Base-by-base conservation (phyloP, 2,329 filamentous ascomycete genomes). In the Aspergillus sp. region DNA sequence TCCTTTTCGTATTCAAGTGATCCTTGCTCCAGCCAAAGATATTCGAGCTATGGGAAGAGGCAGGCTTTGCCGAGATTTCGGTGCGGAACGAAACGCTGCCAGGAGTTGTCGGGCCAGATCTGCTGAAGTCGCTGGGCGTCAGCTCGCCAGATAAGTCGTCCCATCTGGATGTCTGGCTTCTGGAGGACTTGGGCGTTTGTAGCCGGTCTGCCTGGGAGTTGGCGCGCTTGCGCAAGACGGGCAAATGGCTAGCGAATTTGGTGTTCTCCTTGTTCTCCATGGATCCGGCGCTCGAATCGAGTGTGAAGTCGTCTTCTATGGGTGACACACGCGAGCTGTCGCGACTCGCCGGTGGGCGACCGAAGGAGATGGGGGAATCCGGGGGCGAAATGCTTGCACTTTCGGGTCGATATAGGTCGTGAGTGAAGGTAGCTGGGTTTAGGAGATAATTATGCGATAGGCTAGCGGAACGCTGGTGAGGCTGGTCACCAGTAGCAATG, bases 91-190 rank as follows among this genome's bases (percentile, higher is more conserved):
- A 66, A 7, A 66, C 58, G 45, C 61, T 66, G 32, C 82, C 81
- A 17, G 87, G 84, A 62, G 82, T 84, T 25, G 85, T 82, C 62
- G 85, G 85, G 41, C 82, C 82, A 25, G 83, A 78, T 60, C 81
- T 84, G 13, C 87, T 86, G 51, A 78, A 81, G 19, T 81, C 75
- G 57, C 78, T 83, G n/a, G 79, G 82, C 5, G 85, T 88, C 41
- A 86, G 85, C 69, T 90, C 88, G 8, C 87, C 88, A 3, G 88
- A 88, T 70, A 84, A 85, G 51, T 84, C 84, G 74, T 91, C 87
- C 87, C 87, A 90, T 67, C 65, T 65, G n/a, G 73, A 72, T 43
- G 59, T 47, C 53, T 60, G 23, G 17, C 12, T 43, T 41, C 12
- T 53, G 13, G 47, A 36, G 13, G 62, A 52, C 32, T 59, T 59